These are phyloP conservation scores for Arthroderma sp. DNA, from an alignment of 2,329 filamentous ascomycete species.

Conservation along the genomic window DNA sequence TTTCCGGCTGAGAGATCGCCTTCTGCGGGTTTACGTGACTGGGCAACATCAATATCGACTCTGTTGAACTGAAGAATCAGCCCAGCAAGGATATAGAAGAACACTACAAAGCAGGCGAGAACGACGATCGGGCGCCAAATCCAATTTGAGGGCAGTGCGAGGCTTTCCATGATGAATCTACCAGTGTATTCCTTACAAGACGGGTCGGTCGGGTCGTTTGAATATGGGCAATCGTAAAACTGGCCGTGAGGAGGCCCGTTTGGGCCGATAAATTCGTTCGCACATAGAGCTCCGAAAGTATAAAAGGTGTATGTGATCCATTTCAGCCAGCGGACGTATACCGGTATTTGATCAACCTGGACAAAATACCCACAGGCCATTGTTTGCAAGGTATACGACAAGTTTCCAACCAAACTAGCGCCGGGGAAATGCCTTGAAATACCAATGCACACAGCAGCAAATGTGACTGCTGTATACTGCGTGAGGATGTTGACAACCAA, in stretches of 20 bases:
- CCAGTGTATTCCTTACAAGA: slow-evolving; percentile 57
- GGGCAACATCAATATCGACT: slow-evolving; percentile 56
- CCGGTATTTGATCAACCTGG: slow-evolving; percentile 56
- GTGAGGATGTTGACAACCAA: slow-evolving; percentile 54
- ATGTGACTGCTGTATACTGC: slow-evolving; percentile 61
- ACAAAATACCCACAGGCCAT: slow-evolving; percentile 68
- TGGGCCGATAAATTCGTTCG: slow-evolving; percentile 52
- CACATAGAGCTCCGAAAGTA: slow-evolving; percentile 54
- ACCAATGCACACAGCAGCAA: slow-evolving; percentile 55
- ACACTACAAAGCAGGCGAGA: slow-evolving; percentile 47
- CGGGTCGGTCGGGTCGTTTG: slow-evolving; percentile 49
- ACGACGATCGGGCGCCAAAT: slow-evolving; percentile 52
- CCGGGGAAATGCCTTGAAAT: slow-evolving; percentile 54
- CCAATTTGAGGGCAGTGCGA: slow-evolving; percentile 58
- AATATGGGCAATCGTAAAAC: slow-evolving; percentile 59
- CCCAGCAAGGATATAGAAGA: slow-evolving; percentile 49
- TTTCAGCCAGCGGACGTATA: slow-evolving; percentile 69
- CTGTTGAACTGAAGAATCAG: slow-evolving; percentile 51
- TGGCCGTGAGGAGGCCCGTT: slow-evolving; percentile 34
- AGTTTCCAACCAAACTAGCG: slow-evolving; percentile 58
- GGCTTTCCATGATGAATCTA: slow-evolving; percentile 51
- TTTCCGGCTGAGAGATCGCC: slow-evolving; percentile 56
- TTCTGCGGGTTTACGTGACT: slow-evolving; percentile 41
- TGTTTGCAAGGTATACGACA: slow-evolving; percentile 59
- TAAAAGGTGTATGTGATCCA: slow-evolving; percentile 37